Evolutionary conservation across 2,329 filamentous ascomycete species (phyloP).

Genomic region (Sarocladiaceae sp.): DNA sequence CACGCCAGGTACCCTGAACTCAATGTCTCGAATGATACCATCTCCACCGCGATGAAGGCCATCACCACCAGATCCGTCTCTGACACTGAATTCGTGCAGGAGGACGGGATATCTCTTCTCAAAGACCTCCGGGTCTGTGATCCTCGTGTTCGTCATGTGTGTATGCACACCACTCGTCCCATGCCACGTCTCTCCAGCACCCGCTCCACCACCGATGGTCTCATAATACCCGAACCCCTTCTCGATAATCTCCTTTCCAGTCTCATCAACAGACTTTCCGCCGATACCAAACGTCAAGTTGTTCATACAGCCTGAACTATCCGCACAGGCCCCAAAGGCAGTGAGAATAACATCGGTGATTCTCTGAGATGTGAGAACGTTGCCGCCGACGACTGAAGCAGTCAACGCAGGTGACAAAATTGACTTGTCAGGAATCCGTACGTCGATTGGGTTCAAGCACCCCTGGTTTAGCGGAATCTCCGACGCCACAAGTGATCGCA

Average conservation of each 20-base stretch:
- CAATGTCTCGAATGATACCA: constrained; percentile 69
- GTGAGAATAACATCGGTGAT: constrained; percentile 65
- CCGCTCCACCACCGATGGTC: constrained; percentile 71
- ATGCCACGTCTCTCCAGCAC: constrained; percentile 69
- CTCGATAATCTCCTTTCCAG: constrained; percentile 16
- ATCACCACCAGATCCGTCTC: constrained; percentile 55
- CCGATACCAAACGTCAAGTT: constrained; percentile 77
- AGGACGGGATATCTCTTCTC: constrained; percentile 58
- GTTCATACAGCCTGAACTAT: constrained; percentile 73
- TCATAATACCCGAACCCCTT: constrained; percentile 78
- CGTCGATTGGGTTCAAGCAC: constrained; percentile 43
- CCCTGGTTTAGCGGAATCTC: constrained; percentile 31
- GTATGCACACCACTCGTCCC: constrained; percentile 70
- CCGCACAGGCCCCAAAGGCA: constrained; percentile 70
- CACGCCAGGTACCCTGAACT: constrained; percentile 72
- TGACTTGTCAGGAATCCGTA: constrained; percentile 66
- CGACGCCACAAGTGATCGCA: constrained; percentile 26
- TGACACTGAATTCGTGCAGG: constrained; percentile 61
- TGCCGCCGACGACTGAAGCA: constrained; percentile 19
- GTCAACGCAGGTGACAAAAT: constrained; percentile 68
- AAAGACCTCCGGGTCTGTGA: constrained; percentile 73
- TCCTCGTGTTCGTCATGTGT: constrained; percentile 80
- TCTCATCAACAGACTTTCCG: constrained; percentile 21
- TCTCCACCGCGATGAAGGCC: constrained; percentile 67
- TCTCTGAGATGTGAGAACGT: constrained; percentile 30